Conservation (phyloP, 495 filamentous ascomycete species). For the Daldinia decipiens region DNA sequence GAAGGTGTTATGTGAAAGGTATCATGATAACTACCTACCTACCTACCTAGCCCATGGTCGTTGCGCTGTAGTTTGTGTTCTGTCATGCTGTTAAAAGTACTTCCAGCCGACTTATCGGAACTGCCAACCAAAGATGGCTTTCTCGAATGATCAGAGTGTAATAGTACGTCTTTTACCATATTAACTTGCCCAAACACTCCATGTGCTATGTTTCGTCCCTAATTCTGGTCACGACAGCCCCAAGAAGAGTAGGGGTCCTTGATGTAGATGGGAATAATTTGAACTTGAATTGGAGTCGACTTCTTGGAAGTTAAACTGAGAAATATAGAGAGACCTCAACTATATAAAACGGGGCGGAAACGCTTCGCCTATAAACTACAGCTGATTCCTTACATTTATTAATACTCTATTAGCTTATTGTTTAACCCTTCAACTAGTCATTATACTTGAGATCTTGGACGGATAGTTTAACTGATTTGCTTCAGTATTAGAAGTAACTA, state of each 20-base stretch:
- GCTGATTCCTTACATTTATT: background rate
- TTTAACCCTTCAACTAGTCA: background rate
- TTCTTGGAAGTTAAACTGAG: too few relatives aligned
- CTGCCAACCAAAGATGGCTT: too few relatives aligned
- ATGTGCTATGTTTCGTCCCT: too few relatives aligned
- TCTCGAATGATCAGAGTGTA: too few relatives aligned
- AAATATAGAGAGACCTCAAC: background rate
- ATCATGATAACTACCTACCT: background rate
- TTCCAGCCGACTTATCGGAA: too few relatives aligned
- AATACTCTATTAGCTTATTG: background rate
- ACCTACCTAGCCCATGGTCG: background rate
- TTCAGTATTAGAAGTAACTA: conserved; percentile 8
- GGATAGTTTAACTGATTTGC: background rate
- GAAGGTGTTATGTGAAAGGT: background rate
- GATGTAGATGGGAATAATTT: too few relatives aligned
- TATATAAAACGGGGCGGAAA: background rate
- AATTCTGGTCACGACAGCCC: too few relatives aligned
- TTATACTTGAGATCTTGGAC: background rate
- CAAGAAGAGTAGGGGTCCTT: too few relatives aligned
- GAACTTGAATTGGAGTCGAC: too few relatives aligned
- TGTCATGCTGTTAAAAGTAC: too few relatives aligned
- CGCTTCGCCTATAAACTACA: background rate
- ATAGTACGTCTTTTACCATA: too few relatives aligned
- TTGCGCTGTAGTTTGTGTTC: background rate
- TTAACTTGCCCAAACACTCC: too few relatives aligned